Percentiles rank a stretch among this genome's conserved stretches.
phyloP scores from a whole-genome alignment of 768 basidiomycete genomes.

The Austroboletus festivus region DNA sequence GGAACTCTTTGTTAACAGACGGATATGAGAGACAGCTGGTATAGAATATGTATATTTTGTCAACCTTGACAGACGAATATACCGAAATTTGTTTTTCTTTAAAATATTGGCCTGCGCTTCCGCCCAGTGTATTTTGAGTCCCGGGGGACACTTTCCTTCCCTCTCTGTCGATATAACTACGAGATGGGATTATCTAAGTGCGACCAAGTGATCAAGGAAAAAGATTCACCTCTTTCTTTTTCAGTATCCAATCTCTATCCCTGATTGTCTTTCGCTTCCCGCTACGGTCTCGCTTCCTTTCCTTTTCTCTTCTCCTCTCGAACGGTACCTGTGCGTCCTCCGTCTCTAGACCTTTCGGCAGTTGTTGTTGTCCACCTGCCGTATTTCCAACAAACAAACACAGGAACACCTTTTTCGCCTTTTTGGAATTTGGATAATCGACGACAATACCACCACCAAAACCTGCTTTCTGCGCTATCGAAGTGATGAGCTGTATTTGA shows the following conservation, averaged over 20 bases:
- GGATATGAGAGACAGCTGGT: constrained; percentile 22
- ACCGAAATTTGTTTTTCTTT: constrained; percentile 20
- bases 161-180: constrained; percentile 79
- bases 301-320: constrained; percentile 74
- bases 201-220: constrained; percentile 1
- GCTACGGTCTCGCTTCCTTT: constrained; percentile 50
- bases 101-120: constrained; percentile 80
- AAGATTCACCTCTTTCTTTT: constrained; percentile 85
- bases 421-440: constrained; percentile 96
- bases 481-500: constrained; percentile 93
- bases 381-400: constrained; percentile 89
- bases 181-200: constrained; percentile 1
- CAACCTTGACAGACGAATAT: neutral
- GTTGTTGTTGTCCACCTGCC: constrained; percentile 48
- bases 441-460: constrained; percentile 96
- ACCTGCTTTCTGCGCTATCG: constrained; percentile 88
- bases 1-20: constrained; percentile 37
- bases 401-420: constrained; percentile 91
- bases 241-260: constrained; percentile 89
- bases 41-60: constrained; percentile 8
- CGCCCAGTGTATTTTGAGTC: constrained; percentile 93
- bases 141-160: constrained; percentile 78
- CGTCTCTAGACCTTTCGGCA: constrained; percentile 77
- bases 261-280: constrained; percentile 73
- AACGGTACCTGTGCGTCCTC: constrained; percentile 65